Percentiles rank a stretch among this genome's conserved stretches.
Evolutionary conservation across 176 grass and related monocot genomes (phyloP).

Genomic region (Alloteropsis semialata): DNA sequence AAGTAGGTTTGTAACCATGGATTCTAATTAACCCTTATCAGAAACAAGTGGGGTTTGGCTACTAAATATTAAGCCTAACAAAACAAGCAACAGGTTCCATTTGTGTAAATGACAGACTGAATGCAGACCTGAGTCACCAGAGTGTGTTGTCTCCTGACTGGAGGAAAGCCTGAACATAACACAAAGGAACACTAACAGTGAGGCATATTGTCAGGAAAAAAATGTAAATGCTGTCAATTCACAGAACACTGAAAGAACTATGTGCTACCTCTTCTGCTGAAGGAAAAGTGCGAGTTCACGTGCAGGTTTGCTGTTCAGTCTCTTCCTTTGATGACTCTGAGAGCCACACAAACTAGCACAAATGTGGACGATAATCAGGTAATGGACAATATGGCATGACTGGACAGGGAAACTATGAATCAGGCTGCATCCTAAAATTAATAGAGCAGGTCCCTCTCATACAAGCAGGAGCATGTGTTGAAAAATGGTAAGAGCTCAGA

Average conservation of each 20-base stretch:
- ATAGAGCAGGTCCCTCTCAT: not conserved
- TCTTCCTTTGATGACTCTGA: conserved; percentile 9
- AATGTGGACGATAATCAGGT: not conserved
- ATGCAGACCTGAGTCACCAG: not conserved
- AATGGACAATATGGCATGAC: not conserved
- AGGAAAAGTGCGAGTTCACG: conserved; percentile 3
- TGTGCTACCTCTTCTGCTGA: conserved; percentile 5
- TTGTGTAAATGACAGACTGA: not conserved
- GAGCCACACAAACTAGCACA: not conserved
- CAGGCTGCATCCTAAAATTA: not conserved
- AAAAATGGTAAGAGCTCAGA: not conserved
- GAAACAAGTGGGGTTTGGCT: not conserved
- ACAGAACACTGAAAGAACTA: not conserved
- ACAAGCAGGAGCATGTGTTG: not conserved
- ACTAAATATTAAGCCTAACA: not conserved
- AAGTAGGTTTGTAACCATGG: not conserved
- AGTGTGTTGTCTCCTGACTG: not conserved
- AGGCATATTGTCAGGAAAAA: not conserved
- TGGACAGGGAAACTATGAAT: too few species aligned
- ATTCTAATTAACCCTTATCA: not conserved
- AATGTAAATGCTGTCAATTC: not conserved
- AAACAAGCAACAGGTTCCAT: not conserved
- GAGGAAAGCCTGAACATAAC: not conserved
- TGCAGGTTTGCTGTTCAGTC: not conserved
- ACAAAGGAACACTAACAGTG: not conserved